Percentiles rank a stretch among this genome's conserved stretches.
Conservation (phyloP, 495 filamentous ascomycete genomes). For the Tuber indicum region DNA sequence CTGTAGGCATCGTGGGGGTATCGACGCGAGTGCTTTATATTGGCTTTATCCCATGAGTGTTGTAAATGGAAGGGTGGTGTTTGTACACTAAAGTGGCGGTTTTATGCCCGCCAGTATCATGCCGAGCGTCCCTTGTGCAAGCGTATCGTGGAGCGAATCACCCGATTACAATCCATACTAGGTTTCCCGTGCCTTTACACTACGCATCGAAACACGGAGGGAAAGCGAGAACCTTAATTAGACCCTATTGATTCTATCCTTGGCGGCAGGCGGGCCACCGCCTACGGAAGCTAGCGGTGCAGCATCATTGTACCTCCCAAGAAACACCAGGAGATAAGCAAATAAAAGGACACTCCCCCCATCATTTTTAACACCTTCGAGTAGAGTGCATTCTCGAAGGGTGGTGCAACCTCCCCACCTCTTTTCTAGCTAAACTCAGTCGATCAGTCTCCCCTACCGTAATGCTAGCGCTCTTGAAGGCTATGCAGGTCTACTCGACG, state of each 20-base stretch:
- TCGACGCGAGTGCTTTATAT: not conserved
- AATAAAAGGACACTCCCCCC: conserved; percentile 4
- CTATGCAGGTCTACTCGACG: not conserved
- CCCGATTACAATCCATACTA: not conserved
- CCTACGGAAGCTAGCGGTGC: not conserved
- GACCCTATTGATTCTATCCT: not conserved
- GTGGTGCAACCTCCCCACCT: not conserved
- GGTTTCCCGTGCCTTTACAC: not conserved
- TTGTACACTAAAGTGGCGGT: not conserved
- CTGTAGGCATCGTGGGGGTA: not conserved
- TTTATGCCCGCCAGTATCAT: not conserved
- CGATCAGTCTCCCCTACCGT: not conserved
- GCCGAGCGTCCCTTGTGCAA: not conserved
- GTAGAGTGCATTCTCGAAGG: not conserved
- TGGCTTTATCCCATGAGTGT: not conserved
- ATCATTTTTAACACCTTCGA: not conserved
- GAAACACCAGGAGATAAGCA: not conserved
- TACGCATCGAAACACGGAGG: not conserved
- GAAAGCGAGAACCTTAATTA: not conserved
- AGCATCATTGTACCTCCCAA: not conserved
- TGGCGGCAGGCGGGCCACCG: not conserved
- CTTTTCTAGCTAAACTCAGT: not conserved
- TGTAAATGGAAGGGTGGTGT: not conserved
- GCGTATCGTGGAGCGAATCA: not conserved
- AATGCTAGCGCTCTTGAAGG: not conserved